These are phyloP conservation scores for Eimeria praecox DNA, from an alignment of 169 alveolate species.

Conservation along the genomic window DNA sequence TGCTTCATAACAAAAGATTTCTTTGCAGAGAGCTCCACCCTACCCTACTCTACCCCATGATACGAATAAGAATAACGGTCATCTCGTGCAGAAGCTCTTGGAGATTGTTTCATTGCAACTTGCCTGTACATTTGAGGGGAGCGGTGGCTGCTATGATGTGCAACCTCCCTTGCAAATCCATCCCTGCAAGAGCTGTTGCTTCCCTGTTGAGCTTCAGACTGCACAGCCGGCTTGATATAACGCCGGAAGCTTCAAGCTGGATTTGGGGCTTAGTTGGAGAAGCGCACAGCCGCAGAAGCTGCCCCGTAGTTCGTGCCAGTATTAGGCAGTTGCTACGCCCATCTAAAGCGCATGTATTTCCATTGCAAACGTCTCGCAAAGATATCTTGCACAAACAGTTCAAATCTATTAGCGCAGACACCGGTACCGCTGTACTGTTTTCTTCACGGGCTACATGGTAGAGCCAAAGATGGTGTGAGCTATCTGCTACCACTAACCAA, in stretches of 20 bases:
- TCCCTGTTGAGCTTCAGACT: slow-evolving; percentile 32
- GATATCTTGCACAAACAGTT: background rate
- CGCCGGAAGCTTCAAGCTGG: slow-evolving; percentile 47
- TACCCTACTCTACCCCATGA: background rate
- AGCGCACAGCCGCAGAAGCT: slow-evolving; percentile 36
- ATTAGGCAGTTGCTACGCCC: slow-evolving; percentile 40
- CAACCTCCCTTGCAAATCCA: slow-evolving; percentile 39
- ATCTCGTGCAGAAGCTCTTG: too few relatives aligned
- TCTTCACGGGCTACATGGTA: background rate
- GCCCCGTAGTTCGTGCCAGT: slow-evolving; percentile 22
- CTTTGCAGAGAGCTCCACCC: too few relatives aligned
- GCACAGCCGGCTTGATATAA: slow-evolving; percentile 4
- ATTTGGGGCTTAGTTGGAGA: background rate
- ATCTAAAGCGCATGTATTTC: background rate
- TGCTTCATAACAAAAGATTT: background rate
- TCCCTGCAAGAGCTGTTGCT: slow-evolving; percentile 36
- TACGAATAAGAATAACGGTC: background rate
- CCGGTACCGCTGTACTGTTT: background rate
- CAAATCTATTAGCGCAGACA: background rate
- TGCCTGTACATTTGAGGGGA: slow-evolving; percentile 24
- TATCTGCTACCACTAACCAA: slow-evolving; percentile 55
- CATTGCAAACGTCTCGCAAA: background rate
- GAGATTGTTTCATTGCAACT: background rate
- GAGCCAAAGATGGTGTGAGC: slow-evolving; percentile 64
- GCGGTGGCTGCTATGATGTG: slow-evolving; percentile 20